Evolutionary conservation across 495 filamentous ascomycete species (phyloP), one percentile per base, ranked within the genome.

Genomic region (Lophium mytilinum): DNA sequence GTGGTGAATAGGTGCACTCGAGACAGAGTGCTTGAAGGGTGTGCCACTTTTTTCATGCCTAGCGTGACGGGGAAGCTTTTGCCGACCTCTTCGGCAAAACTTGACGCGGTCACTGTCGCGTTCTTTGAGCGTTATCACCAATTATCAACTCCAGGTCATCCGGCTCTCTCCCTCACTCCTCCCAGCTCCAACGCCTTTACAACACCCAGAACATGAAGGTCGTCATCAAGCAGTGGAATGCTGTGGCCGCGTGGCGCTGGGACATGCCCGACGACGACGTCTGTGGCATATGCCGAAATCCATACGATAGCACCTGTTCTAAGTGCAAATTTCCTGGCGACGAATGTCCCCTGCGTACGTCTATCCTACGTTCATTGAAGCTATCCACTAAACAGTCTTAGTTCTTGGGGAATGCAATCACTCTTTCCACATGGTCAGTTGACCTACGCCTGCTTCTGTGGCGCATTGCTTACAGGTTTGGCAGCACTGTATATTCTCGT

Each of bases 291-390:
- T 99, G 93, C 76, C 91, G 92, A 68, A 88, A 94, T 30, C 89
- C 95, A 68, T 99, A 96, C 70, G 93, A 99, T 67, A 90, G 90
- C 21, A 96, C 93, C 10, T 99, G 93, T 73, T 90, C 92, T 19
- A 91, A 90, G 52, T 99, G 93, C 83, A 95, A 95, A 79, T 96
- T 88, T 68, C 93, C 93, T 15, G 93, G 93, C 21, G 93, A 99
- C 66, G 92, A 96, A 65, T 99, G 93, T 73, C 83, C 86, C 21
- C 76, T 99, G 47, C 72, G 93, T 96, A 75, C 71, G 88, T 76
- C 24, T 46, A 53, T 35, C 21, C 56, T 37, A 40, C 34, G n/a
- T 34, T 1, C 4, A 17, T 48, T 14, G 37, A 53, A 37, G 19
- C 19, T 18, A 55, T 49, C 48, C 65, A 47, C 56, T 48, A 42